phyloP scores from a whole-genome alignment of 805 yeast species.

The Nakazawaea pomicola region DNA sequence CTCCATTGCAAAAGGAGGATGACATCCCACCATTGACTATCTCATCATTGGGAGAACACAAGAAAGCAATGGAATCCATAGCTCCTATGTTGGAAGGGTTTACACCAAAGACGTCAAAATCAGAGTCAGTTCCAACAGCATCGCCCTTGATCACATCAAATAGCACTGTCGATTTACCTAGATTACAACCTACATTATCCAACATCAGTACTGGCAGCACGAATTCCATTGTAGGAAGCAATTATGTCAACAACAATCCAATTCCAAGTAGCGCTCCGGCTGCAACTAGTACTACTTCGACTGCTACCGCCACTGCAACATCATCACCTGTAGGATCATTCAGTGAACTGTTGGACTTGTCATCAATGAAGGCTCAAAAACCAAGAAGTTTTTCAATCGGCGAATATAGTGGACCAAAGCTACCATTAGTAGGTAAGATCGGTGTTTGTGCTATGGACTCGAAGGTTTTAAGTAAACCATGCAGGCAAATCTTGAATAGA shows the following conservation, averaged over 20 bases:
- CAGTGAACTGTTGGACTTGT: background rate
- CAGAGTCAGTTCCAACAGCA: constrained; percentile 23
- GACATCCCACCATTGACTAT: constrained; percentile 20
- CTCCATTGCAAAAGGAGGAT: constrained; percentile 24
- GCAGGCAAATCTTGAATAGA: constrained; percentile 83
- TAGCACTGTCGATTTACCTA: constrained; percentile 11
- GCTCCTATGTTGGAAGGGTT: constrained; percentile 76
- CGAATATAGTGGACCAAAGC: constrained; percentile 39
- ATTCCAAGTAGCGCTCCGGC: constrained; percentile 1
- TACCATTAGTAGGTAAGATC: constrained; percentile 81
- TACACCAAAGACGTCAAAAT: constrained; percentile 60
- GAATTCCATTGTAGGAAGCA: constrained; percentile 8
- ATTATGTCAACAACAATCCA: background rate
- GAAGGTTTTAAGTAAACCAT: constrained; percentile 93
- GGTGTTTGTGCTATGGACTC: constrained; percentile 99
- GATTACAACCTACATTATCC: constrained; percentile 11
- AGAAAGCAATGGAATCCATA: constrained; percentile 69
- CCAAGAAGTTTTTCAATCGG: constrained; percentile 29
- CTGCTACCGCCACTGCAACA: constrained; percentile 12
- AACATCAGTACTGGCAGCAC: constrained; percentile 6
- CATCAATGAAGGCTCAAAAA: constrained; percentile 13
- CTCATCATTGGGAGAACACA: constrained; percentile 29
- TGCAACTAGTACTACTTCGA: too few species aligned
- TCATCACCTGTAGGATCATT: constrained; percentile 12
- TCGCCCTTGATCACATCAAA: constrained; percentile 12